A percentile compares a stretch with the other conserved stretches of the same genome.
Conservation (phyloP, 768 basidiomycete genomes). For the Chiua virens region DNA sequence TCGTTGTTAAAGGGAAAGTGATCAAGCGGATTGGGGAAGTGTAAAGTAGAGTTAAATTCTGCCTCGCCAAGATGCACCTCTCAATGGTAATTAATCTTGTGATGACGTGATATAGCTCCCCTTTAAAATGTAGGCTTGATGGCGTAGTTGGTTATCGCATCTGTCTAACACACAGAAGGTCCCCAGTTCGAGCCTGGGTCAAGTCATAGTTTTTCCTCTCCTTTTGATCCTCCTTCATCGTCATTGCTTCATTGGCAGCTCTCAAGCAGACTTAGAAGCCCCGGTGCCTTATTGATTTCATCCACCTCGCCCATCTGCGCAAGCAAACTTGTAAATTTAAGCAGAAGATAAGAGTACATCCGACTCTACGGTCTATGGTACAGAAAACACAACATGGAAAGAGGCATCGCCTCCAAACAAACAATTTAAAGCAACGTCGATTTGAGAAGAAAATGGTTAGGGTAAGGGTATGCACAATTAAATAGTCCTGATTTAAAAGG, state of each 20-base stretch:
- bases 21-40: constrained; percentile 57
- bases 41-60: constrained; percentile 16
- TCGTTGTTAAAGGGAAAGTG: constrained; percentile 51
- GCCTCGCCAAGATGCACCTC: background rate
- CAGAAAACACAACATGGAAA: constrained; percentile 5
- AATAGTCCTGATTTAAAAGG: constrained; percentile 43
- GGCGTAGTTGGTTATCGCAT: constrained; percentile 85
- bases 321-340: constrained; percentile 4
- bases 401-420: background rate
- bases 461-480: constrained; percentile 15
- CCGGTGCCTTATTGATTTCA: too few relatives aligned
- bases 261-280: too few relatives aligned
- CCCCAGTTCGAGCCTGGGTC: constrained; percentile 70
- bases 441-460: background rate
- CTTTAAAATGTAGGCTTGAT: constrained; percentile 35
- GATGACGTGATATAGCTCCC: too few relatives aligned
- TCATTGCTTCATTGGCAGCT: too few relatives aligned
- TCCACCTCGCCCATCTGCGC: too few relatives aligned
- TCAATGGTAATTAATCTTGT: too few relatives aligned
- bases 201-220: constrained; percentile 8
- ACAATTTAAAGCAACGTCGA: background rate
- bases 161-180: constrained; percentile 83
- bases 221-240: background rate
- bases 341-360: constrained; percentile 23
- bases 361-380: constrained; percentile 25